Evolutionary conservation across 352 stramenopile genomes (phyloP), one percentile per base, ranked within the genome.

Genomic region (Thraustochytrium striatum): DNA sequence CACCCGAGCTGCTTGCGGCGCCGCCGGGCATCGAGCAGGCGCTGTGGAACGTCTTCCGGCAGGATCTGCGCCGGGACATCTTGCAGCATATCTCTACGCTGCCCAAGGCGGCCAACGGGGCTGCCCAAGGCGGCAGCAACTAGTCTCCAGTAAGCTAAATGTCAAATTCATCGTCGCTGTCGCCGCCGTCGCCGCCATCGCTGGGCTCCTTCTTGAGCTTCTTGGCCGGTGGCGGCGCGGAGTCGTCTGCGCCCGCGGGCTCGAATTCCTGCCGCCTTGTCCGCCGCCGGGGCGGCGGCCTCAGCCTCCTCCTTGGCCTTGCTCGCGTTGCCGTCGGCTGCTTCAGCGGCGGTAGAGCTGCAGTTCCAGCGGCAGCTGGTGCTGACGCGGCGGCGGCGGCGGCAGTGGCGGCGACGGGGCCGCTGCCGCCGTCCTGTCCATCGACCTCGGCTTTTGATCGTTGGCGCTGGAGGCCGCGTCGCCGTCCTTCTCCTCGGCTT

Each of bases 101-200:
- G 25, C 47, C 47, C 16, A 21, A 21, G 16, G 25, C 16, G 47
- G 47, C 47, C 16, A 21, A 25, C 25, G 16, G 47, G 16, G 25
- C 25, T 25, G 16, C 16, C 25, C 47, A 21, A 55, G 16, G 25
- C 16, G 25, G 47, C 47, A 55, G 16, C 16, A 55, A 55, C 47
- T 21, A 55, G 25, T 16, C 16, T 55, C 25, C 47, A 25, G 47
- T 21, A 55, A 25, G 16, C 47, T 25, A 55, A 55, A 55, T 21
- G 47, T 55, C 47, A 72, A 72, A 55, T 55, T 62, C 44, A 30
- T 75, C 50, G 11, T 70, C 61, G 21, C 52, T 35, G 32, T 70
- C 61, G 3, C 52, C 61, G 28, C 33, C 61, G 19, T 70, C 43
- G 43, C 52, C 61, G 33, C 39, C 55, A 8, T 33, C 55, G 25